These are phyloP conservation scores for Rhizopogon salebrosus DNA, from an alignment of 768 basidiomycete species.

Conservation along the genomic window DNA sequence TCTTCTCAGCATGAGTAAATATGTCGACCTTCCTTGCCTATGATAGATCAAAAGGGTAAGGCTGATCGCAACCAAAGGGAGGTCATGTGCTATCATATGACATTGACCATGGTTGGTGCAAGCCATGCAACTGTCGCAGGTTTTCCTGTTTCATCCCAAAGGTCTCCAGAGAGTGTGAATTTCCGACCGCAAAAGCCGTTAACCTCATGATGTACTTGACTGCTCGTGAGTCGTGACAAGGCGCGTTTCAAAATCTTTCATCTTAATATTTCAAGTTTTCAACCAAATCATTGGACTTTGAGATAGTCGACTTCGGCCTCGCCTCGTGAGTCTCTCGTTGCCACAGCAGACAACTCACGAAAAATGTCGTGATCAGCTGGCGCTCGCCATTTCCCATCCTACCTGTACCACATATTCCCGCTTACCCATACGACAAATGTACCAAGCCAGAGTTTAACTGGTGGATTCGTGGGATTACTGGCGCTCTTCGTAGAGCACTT, in stretches of 20 bases:
- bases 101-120: too few species aligned
- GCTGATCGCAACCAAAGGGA: too few species aligned
- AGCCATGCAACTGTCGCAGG: too few species aligned
- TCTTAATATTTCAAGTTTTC: neutral
- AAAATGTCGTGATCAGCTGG: conserved; percentile 4
- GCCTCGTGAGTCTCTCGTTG: neutral
- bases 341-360: neutral
- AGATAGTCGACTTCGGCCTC: neutral
- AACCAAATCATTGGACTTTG: neutral
- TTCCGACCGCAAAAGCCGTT: too few species aligned
- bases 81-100: too few species aligned
- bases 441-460: conserved; percentile 62
- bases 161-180: too few species aligned
- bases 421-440: conserved; percentile 67
- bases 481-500: conserved; percentile 51
- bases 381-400: neutral
- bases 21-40: too few species aligned
- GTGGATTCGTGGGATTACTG: conserved; percentile 63
- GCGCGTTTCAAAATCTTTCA: neutral
- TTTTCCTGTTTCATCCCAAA: too few species aligned
- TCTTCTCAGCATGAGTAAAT: neutral
- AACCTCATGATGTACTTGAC: too few species aligned
- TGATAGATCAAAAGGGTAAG: too few species aligned
- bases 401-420: conserved; percentile 2
- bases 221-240: neutral